Evolutionary conservation across 805 yeast genomes (phyloP).

Genomic region (Geotrichum ghanense): DNA sequence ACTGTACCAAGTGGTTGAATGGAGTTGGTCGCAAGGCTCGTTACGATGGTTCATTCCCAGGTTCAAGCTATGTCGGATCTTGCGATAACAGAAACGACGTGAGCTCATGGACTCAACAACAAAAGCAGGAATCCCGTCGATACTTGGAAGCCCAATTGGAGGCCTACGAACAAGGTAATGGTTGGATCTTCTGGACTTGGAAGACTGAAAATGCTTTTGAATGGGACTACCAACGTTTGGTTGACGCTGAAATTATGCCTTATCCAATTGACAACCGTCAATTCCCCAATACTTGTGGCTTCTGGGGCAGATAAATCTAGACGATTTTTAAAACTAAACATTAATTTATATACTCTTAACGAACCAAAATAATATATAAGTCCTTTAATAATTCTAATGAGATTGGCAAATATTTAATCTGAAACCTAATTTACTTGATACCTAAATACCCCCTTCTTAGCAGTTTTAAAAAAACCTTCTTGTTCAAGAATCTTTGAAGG

Average conservation of each 20-base stretch:
- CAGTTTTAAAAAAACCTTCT: too few species aligned
- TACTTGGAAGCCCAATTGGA: slow-evolving; percentile 87
- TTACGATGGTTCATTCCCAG: slow-evolving; percentile 49
- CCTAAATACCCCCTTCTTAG: too few species aligned
- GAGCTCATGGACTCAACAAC: slow-evolving; percentile 46
- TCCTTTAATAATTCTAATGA: too few species aligned
- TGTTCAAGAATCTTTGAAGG: too few species aligned
- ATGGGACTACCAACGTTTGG: slow-evolving; percentile 69
- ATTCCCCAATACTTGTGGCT: slow-evolving; percentile 57
- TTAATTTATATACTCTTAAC: too few species aligned
- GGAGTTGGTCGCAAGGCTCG: slow-evolving; percentile 81
- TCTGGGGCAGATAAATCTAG: too few species aligned
- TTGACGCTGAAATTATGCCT: slow-evolving; percentile 57
- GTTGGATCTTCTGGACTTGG: slow-evolving; percentile 94
- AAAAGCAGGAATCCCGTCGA: slow-evolving; percentile 47
- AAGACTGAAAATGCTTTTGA: slow-evolving; percentile 75
- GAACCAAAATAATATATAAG: too few species aligned
- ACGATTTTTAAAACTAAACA: too few species aligned
- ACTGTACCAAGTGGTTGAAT: slow-evolving; percentile 80
- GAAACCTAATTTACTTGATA: too few species aligned
- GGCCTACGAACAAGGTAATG: slow-evolving; percentile 57
- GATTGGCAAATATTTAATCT: too few species aligned
- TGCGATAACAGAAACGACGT: slow-evolving; percentile 44
- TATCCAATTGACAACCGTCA: slow-evolving; percentile 61
- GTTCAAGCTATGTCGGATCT: slow-evolving; percentile 39